Evolutionary conservation across 1,284 basidiomycete species (phyloP).

Genomic region (Naganishia cerealis): DNA sequence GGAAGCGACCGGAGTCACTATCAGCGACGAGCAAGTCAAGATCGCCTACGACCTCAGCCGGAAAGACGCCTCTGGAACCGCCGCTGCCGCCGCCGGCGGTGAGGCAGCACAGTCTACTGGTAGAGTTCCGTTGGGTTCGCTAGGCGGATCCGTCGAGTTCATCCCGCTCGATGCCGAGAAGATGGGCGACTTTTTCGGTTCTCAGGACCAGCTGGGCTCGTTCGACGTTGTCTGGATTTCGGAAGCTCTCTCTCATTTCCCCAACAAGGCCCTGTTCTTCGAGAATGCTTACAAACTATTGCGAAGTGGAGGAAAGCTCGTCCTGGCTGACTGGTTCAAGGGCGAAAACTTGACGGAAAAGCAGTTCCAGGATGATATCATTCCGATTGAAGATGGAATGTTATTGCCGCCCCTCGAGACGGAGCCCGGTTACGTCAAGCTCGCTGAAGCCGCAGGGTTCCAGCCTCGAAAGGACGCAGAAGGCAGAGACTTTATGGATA

Average conservation of each 20-base stretch:
- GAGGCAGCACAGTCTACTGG: neutral
- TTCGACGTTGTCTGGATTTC: conserved; percentile 38
- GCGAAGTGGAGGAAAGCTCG: conserved; percentile 22
- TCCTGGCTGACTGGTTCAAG: conserved; percentile 37
- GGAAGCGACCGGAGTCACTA: conserved; percentile 34
- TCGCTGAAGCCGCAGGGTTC: conserved; percentile 31
- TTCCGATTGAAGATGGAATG: conserved; percentile 37
- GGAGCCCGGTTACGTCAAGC: conserved; percentile 30
- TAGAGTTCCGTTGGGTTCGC: conserved; percentile 3
- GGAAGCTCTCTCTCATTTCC: conserved; percentile 38
- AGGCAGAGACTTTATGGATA: conserved; percentile 34
- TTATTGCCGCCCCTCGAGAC: conserved; percentile 35
- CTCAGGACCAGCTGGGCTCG: conserved; percentile 11
- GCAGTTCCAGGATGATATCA: conserved; percentile 32
- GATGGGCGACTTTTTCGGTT: conserved; percentile 30
- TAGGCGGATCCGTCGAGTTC: conserved; percentile 32
- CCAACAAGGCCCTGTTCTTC: conserved; percentile 36
- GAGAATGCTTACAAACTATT: conserved; percentile 32
- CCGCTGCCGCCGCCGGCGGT: neutral
- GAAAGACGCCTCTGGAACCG: conserved; percentile 13
- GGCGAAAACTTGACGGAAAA: conserved; percentile 24
- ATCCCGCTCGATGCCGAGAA: conserved; percentile 36
- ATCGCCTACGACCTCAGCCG: conserved; percentile 35
- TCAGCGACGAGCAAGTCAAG: conserved; percentile 34
- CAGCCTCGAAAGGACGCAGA: conserved; percentile 7